These are phyloP conservation scores for Penicillium ucsense DNA, from an alignment of 495 filamentous ascomycete species.

Conservation along the genomic window DNA sequence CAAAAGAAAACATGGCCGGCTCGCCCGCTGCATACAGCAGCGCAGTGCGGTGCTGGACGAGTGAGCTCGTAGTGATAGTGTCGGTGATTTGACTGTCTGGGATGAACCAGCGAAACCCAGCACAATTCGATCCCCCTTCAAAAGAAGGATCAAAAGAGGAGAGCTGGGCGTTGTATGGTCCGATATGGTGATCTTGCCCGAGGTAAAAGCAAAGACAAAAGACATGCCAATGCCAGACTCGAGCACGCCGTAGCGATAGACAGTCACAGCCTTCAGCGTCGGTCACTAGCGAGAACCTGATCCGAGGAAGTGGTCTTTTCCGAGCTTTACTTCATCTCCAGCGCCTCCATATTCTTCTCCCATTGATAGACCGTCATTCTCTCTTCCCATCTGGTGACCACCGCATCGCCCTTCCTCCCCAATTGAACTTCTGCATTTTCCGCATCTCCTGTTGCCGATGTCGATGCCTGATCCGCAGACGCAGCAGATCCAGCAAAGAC, in stretches of 20 bases:
- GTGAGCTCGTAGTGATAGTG: no score
- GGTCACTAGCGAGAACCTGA: slow-evolving; percentile 6
- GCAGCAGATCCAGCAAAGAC: slow-evolving; percentile 50
- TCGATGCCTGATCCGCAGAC: neutral
- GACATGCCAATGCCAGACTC: no score
- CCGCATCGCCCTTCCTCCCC: slow-evolving; percentile 22
- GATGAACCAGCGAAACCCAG: no score
- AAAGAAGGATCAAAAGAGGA: no score
- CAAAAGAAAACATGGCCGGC: slow-evolving; percentile 2
- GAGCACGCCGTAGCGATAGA: no score
- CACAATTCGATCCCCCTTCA: no score
- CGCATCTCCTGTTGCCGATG: slow-evolving; percentile 4
- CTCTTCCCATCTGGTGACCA: slow-evolving; percentile 41
- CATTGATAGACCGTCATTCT: slow-evolving; percentile 33
- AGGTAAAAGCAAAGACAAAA: no score
- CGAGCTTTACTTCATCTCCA: slow-evolving; percentile 26
- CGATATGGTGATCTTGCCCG: no score
- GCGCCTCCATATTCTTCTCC: slow-evolving; percentile 36
- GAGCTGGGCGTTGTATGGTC: no score
- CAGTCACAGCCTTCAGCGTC: slow-evolving; percentile 7
- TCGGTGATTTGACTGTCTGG: no score
- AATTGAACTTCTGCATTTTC: slow-evolving; percentile 19
- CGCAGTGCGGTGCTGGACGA: no score
- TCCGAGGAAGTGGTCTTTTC: neutral
- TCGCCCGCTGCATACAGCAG: slow-evolving; percentile 3